Evolutionary conservation across 257 asterid genomes (phyloP).

Genomic region (Solanum raphanifolium): DNA sequence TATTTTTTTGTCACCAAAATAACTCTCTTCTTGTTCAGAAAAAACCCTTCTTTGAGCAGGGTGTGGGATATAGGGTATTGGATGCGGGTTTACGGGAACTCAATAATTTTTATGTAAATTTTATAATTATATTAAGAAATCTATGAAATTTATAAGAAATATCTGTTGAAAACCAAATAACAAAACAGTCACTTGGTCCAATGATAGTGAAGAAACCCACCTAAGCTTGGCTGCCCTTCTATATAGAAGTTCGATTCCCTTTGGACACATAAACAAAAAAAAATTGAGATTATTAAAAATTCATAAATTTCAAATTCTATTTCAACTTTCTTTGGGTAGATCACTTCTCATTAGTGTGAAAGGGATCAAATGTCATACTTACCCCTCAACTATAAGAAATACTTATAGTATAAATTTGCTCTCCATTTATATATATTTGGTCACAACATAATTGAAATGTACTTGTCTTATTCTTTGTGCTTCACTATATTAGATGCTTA

Average conservation of each 20-base stretch:
- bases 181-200: not conserved
- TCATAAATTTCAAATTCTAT: too few species aligned
- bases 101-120: too few species aligned
- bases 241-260: too few species aligned
- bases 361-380: not conserved
- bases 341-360: not conserved
- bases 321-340: not conserved
- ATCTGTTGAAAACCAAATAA: too few species aligned
- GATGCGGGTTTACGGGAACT: rapidly evolving
- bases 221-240: not conserved
- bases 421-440: not conserved
- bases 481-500: not conserved
- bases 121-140: too few species aligned
- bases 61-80: not conserved
- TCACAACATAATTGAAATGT: not conserved
- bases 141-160: too few species aligned
- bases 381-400: not conserved
- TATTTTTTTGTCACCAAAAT: not conserved
- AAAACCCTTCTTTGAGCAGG: not conserved
- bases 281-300: too few species aligned
- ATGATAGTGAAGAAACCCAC: not conserved
- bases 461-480: not conserved
- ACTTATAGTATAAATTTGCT: not conserved
- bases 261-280: too few species aligned
- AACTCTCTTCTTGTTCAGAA: not conserved